phyloP scores from a whole-genome alignment of 345 rosid genomes.

The Rhodamnia rubescens region DNA sequence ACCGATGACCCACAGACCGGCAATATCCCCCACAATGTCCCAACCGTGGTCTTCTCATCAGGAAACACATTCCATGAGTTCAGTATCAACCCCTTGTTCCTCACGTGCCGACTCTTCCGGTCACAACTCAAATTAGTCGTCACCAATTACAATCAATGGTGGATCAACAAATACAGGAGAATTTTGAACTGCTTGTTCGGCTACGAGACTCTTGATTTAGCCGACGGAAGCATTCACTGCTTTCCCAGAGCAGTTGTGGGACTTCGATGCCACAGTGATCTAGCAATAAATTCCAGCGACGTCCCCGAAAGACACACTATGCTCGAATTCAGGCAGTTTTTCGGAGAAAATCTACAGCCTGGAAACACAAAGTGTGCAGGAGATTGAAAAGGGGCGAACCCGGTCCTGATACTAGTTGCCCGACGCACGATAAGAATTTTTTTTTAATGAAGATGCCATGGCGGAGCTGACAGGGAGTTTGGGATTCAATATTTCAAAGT shows the following conservation, averaged over 20 bases:
- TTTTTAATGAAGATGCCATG: not conserved
- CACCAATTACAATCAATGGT: not conserved
- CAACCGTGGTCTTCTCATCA: not conserved
- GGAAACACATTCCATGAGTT: not conserved
- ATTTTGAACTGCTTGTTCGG: not conserved
- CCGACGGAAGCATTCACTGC: not conserved
- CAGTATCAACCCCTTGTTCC: not conserved
- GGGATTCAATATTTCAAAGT: too few relatives aligned
- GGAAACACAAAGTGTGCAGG: not conserved
- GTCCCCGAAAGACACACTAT: not conserved
- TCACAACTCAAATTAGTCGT: not conserved
- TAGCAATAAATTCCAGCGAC: not conserved
- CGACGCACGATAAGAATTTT: not conserved
- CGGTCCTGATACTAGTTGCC: not conserved
- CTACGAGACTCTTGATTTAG: not conserved
- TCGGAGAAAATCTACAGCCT: not conserved
- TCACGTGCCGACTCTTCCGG: not conserved
- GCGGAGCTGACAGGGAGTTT: too few relatives aligned
- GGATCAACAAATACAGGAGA: not conserved
- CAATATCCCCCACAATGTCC: not conserved
- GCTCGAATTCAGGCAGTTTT: not conserved
- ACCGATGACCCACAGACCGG: not conserved
- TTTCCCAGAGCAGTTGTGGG: not conserved
- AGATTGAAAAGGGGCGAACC: too few relatives aligned
- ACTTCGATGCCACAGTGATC: not conserved